These are phyloP conservation scores for Neocallimastix lanati DNA, from an alignment of 192 early-diverging fungal genomes.

Conservation along the genomic window DNA sequence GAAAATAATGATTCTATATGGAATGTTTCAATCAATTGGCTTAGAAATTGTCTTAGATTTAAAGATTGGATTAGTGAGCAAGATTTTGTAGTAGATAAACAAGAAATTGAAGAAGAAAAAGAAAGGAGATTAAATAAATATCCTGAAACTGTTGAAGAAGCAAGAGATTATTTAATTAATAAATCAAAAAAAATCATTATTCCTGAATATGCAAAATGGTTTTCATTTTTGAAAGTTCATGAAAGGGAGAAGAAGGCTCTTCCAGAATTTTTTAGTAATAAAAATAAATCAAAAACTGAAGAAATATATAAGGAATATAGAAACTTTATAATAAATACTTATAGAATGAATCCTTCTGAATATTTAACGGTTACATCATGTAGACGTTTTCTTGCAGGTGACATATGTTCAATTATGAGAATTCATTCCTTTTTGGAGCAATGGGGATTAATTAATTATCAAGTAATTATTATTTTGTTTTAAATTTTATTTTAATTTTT, in stretches of 20 bases:
- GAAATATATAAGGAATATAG: slow-evolving; percentile 79
- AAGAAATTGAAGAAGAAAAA: slow-evolving; percentile 12
- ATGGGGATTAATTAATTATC: slow-evolving; percentile 98
- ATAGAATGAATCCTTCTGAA: slow-evolving; percentile 83
- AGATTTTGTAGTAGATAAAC: slow-evolving; percentile 45
- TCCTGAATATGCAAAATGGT: slow-evolving; percentile 88
- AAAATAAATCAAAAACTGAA: slow-evolving; percentile 87
- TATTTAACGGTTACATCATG: slow-evolving; percentile 97
- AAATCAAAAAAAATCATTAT: slow-evolving; percentile 14
- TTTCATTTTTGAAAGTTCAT: slow-evolving; percentile 56
- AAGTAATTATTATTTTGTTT: slow-evolving; percentile 30
- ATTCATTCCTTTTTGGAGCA: slow-evolving; percentile 97
- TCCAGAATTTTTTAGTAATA: slow-evolving; percentile 90
- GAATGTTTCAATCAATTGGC: slow-evolving; percentile 54
- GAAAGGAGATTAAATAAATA: slow-evolving; percentile 3
- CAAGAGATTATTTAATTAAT: slow-evolving; percentile 1
- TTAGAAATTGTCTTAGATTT: slow-evolving; percentile 48
- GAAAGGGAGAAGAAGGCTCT: slow-evolving; percentile 72
- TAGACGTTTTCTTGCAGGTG: slow-evolving; percentile 85
- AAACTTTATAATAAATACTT: slow-evolving; percentile 96
- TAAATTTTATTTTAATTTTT: too few relatives aligned
- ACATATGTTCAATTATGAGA: slow-evolving; percentile 94
- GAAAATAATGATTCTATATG: slow-evolving; percentile 34
- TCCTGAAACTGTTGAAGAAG: background rate
- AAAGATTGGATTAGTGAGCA: slow-evolving; percentile 77